Evolutionary conservation across 768 basidiomycete species (phyloP), one percentile per base, ranked within the genome.

Genomic region (Podaxis sp.): DNA sequence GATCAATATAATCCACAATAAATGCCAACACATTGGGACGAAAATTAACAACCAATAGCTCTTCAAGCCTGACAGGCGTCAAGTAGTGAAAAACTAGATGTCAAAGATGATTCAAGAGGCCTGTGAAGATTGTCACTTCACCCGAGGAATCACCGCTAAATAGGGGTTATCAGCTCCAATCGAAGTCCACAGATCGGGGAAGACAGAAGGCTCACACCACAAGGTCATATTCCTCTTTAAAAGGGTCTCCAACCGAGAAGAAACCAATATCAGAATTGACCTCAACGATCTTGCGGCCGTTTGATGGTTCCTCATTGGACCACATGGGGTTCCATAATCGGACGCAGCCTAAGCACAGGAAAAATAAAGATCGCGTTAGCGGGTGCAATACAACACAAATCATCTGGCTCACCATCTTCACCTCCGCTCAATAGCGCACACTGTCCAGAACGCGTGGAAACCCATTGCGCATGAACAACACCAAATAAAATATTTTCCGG

Each of bases 271-370:
- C 87, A 12, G 81, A 83, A 65, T 80, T 75, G 4, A 80, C 79
- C 65, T 84, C 78, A 4, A 82, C 87, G 13, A 90, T 66, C 8
- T 84, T 69, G 2, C 52, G 71, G 15, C 84, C 87, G 70, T 87
- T 84, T 2, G 66, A 61, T 2, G 72, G 68, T 56, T 78, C 73
- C 6, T 72, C 68, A 1, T 66, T 66, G 1, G 83, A 76, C n/a
- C 74, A 69, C 26, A 76, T 72, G 5, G 86, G 81, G 68, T 90
- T 82, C 89, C 89, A 92, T 39, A 89, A 66, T 28, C 88, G 79
- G 9, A 92, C 81, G 68, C 87, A 88, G n/a, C 89, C 89, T 90
- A 68, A 46, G 49, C 48, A 63, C 38, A 49, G 12, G 28, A 17
- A 24, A 30, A 54, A 55, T 39, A n/a, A 7, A 17, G n/a, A 39